Evolutionary conservation across 306 rosid genomes (phyloP).

Genomic region (Purshia tridentata): DNA sequence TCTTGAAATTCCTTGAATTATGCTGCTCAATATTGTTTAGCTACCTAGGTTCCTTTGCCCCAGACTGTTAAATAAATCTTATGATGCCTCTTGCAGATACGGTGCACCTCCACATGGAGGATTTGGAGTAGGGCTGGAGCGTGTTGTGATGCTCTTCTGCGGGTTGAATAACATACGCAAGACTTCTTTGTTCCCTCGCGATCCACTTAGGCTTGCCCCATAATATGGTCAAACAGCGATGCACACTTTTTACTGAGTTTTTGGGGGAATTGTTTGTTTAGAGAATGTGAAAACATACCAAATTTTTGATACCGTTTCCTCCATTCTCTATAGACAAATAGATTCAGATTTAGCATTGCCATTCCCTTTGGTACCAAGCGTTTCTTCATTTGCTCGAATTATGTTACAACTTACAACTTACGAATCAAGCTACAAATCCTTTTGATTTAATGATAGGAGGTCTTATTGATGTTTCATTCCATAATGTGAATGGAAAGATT

Average conservation of each 20-base stretch:
- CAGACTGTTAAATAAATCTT: neutral
- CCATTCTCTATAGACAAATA: too few species aligned
- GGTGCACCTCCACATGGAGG: constrained; percentile 96
- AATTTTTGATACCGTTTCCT: neutral
- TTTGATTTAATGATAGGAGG: too few species aligned
- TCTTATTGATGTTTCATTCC: too few species aligned
- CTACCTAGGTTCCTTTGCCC: neutral
- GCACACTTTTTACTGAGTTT: too few species aligned
- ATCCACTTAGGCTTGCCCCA: constrained; percentile 67
- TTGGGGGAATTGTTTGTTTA: neutral
- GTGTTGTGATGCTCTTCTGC: constrained; percentile 89
- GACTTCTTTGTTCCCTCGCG: constrained; percentile 86
- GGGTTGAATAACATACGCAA: constrained; percentile 86
- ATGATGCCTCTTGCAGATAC: constrained; percentile 52
- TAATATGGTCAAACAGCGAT: constrained; percentile 3
- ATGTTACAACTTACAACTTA: too few species aligned
- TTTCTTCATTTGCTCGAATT: too few species aligned
- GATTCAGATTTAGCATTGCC: too few species aligned
- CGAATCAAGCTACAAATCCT: too few species aligned
- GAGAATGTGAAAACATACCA: neutral
- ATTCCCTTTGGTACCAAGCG: too few species aligned
- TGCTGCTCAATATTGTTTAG: neutral
- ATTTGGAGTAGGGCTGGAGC: constrained; percentile 93
- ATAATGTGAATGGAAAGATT: too few species aligned
- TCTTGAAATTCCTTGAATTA: neutral